Evolutionary conservation across 495 filamentous ascomycete genomes (phyloP).

Genomic region (Trichoderma reesei): DNA sequence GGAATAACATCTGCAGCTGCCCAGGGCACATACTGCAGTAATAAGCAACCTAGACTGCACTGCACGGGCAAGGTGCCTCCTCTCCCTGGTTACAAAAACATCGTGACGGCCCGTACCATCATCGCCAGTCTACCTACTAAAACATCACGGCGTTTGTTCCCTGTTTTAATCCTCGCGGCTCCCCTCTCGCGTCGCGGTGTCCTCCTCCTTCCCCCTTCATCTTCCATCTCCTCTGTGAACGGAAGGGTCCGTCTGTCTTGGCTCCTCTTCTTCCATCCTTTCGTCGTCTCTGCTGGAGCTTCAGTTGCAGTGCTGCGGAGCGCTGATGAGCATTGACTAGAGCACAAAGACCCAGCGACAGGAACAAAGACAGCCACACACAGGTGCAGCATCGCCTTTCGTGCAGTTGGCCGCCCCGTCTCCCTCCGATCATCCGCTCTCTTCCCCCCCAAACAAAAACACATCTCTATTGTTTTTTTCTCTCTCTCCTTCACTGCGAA

Average conservation of each 20-base stretch:
- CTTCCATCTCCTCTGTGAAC: conserved; percentile 5
- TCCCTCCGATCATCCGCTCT: neutral
- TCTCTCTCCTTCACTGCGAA: neutral
- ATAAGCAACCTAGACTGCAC: too few species aligned
- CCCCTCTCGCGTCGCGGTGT: conserved; percentile 12
- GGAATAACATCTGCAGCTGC: conserved; percentile 8
- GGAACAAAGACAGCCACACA: neutral
- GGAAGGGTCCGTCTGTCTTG: neutral
- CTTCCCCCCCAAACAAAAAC: neutral
- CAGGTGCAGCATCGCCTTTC: neutral
- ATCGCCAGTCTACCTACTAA: neutral
- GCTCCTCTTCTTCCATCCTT: conserved; percentile 4
- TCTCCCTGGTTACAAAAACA: conserved; percentile 9
- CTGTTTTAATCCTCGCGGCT: neutral
- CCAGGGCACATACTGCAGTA: too few species aligned
- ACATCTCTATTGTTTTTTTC: neutral
- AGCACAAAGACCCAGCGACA: neutral
- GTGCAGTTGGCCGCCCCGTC: neutral
- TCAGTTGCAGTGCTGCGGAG: neutral
- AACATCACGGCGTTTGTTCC: neutral
- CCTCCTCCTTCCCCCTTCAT: conserved; percentile 10
- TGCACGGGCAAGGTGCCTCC: too few species aligned
- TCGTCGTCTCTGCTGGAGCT: neutral
- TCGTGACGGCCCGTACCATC: conserved; percentile 5
- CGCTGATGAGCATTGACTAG: neutral